Evolutionary conservation across 108 stramenopile species (phyloP), one percentile per base, ranked within the genome.

Genomic region (Skeletonema tropicum): DNA sequence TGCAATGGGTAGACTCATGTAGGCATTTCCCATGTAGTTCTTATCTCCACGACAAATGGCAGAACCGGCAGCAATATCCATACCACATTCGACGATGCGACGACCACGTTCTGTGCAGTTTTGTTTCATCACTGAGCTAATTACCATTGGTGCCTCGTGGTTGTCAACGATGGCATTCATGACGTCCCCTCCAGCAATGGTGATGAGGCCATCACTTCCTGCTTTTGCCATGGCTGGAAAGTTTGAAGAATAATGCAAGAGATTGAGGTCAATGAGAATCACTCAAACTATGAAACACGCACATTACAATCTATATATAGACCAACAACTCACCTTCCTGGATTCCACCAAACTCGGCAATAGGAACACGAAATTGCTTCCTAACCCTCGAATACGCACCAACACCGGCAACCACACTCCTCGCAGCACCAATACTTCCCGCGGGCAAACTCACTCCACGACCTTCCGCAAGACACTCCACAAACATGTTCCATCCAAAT

Each of bases 401-500:
- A 52, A 99, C 97, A 57, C 85, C 92, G 31, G 93, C 79, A 52
- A 90, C 91, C 12, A 96, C 89, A 70, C 70, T 77, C 67, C 95
- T 89, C 2, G 89, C 94, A 33, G 94, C 92, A n/a, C 95, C 97
- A 45, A 95, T 93, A 62, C 94, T 89, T 66, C 94, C 94, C 52
- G 98, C 98, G 42, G 98, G 98, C 60, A 99, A 86, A 71, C 92
- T 94, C 21, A 99, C 94, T 31, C 96, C 96, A 58, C 98, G 93
- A 70, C 98, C 98, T 87, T 99, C 98, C 19, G 98, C 98, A 45
- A 99, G 82, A 81, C 98, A 99, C 70, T 99, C 98, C 38, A 99
- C 97, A 79, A 99, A 97, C 98, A 99, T 98, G 81, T 99, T 94
- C 98, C 98, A 99, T 60, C 98, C 98, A 74, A 91, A 96, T 64